Evolutionary conservation across 2,329 filamentous ascomycete genomes (phyloP), one percentile per base, ranked within the genome.

Genomic region (Diaporthe aspalathi): DNA sequence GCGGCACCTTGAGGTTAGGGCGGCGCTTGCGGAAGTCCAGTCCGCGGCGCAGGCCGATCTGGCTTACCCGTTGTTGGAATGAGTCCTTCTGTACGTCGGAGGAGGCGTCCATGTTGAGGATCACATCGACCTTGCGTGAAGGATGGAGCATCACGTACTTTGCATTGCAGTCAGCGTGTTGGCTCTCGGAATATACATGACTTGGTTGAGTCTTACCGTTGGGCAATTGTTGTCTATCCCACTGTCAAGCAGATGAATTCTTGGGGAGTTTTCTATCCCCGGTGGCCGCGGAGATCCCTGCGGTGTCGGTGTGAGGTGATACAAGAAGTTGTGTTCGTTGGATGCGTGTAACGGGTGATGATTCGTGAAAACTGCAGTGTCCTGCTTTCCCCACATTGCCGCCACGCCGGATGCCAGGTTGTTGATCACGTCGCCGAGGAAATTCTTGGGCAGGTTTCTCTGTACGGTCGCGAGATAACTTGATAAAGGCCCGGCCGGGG

Each of bases 211-310:
- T 16, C 27, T 11, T 63, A 63, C 57, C 40, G 69, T 70, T 2
- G 69, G 69, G 50, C 69, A 70, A 4, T 70, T 70, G 50, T 70
- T 70, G 16, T 70, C 69, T 50, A 70, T 70, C 4, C 69, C 69
- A 40, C 45, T 45, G 32, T 70, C 69, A 29, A 70, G 38, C 32
- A 70, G 27, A 22, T 70, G 62, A 29, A 70, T 49, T 20, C 69
- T 53, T 6, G 69, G 69, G 0, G 69, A 70, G 38, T 68, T 70
- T 38, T 70, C 60, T 32, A 70, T 67, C 17, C 69, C 69, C 5
- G 69, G 27, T 6, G 69, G 47, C 17, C 62, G 60, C n/a, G 57
- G 40, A 16, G 40, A 63, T n/a, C 43, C 57, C 2, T 27, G 38
- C 20, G 27, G 57, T 14, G 43, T 47, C 43, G 65, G 49, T 24